A percentile compares a stretch with the other conserved stretches of the same genome.
Evolutionary conservation across 768 basidiomycete genomes (phyloP).

Genomic region (Mycena chlorophos): DNA sequence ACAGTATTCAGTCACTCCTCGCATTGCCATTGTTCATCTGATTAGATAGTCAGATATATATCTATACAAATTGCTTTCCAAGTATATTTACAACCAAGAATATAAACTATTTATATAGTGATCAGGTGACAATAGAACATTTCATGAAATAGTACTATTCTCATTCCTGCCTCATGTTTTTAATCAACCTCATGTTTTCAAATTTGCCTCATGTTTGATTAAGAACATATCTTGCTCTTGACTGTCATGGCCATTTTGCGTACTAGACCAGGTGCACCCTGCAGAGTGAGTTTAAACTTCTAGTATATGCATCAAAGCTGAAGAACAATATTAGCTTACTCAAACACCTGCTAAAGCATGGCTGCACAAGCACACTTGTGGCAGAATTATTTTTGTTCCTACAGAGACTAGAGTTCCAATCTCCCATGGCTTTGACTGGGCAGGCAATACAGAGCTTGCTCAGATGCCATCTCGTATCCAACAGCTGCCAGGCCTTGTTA

Average conservation of each 20-base stretch:
- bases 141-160: too few species aligned
- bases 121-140: too few species aligned
- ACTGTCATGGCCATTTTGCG: background rate
- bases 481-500: background rate
- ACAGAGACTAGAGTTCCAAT: background rate
- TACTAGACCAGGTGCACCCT: background rate
- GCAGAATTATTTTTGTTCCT: background rate
- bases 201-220: background rate
- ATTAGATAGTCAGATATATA: too few species aligned
- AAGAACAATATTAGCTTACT: background rate
- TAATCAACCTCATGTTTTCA: background rate
- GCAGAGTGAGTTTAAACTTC: background rate
- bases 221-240: background rate
- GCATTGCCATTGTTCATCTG: too few species aligned
- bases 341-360: background rate
- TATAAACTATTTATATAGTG: too few species aligned
- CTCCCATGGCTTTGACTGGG: background rate
- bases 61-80: too few species aligned
- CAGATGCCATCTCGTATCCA: background rate
- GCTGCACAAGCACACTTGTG: background rate
- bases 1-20: too few species aligned
- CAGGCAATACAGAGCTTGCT: background rate
- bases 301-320: background rate
- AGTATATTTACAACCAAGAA: too few species aligned
- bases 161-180: too few species aligned